A percentile compares a stretch with the other conserved stretches of the same genome.
Evolutionary conservation across 768 basidiomycete genomes (phyloP).

Genomic region (Amanita fuliginea): DNA sequence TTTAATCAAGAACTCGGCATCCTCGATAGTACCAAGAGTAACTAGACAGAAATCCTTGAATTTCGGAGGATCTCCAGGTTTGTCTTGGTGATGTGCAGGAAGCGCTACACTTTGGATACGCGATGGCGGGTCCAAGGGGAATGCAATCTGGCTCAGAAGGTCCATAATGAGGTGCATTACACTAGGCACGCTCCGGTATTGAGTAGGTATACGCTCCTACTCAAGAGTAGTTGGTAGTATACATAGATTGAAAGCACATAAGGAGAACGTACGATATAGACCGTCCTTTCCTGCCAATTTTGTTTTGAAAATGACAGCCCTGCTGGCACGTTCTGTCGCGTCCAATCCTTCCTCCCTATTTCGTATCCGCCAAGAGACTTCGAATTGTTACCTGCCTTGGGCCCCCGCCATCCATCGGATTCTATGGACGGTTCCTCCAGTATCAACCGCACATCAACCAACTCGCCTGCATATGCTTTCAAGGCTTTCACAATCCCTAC

Average conservation of each 20-base stretch:
- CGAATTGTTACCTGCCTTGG: constrained; percentile 5
- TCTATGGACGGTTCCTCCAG: constrained; percentile 32
- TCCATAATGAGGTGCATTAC: constrained; percentile 33
- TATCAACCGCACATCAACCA: constrained; percentile 53
- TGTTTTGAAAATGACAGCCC: constrained; percentile 16
- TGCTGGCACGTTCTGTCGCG: constrained; percentile 12
- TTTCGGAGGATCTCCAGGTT: constrained; percentile 37
- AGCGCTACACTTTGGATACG: constrained; percentile 44
- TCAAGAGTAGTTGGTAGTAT: background rate
- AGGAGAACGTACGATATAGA: constrained; percentile 46
- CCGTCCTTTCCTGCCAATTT: constrained; percentile 53
- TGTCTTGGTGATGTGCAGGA: constrained; percentile 56
- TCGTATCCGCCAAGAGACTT: constrained; percentile 43
- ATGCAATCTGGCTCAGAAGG: constrained; percentile 18
- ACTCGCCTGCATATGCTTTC: constrained; percentile 32
- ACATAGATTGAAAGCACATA: background rate
- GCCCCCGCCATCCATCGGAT: constrained; percentile 15
- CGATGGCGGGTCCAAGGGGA: constrained; percentile 1
- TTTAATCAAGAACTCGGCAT: constrained; percentile 30
- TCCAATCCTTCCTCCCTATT: constrained; percentile 44
- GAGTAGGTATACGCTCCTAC: constrained; percentile 62
- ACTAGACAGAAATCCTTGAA: constrained; percentile 74
- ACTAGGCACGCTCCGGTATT: constrained; percentile 38
- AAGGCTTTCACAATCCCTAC: constrained; percentile 45
- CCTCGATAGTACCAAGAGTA: constrained; percentile 30